These are phyloP conservation scores for Lipomyces lipofer DNA, from an alignment of 805 yeast species.

Conservation along the genomic window DNA sequence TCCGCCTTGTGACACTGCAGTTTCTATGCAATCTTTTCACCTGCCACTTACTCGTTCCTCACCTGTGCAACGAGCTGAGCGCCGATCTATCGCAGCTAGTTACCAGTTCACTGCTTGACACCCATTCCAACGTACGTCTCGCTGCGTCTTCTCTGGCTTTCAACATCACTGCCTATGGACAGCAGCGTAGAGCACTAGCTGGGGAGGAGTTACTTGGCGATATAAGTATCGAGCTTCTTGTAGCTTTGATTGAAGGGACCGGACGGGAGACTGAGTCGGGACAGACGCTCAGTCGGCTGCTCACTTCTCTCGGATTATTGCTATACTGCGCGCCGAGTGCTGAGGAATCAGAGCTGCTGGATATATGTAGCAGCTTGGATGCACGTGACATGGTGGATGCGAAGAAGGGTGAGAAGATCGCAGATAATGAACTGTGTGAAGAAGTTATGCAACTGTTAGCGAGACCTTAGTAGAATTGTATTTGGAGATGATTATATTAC, in stretches of 20 bases:
- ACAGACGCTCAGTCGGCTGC: constrained; percentile 20
- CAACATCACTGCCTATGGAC: constrained; percentile 26
- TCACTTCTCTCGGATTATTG: constrained; percentile 27
- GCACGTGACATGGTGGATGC: constrained; percentile 12
- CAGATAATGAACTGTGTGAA: constrained; percentile 14
- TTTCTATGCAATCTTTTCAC: constrained; percentile 31
- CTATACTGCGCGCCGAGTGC: constrained; percentile 27
- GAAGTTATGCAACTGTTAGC: constrained; percentile 21
- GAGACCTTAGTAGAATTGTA: constrained; percentile 3
- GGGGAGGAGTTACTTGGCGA: constrained; percentile 20
- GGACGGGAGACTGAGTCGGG: constrained; percentile 25
- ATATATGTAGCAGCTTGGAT: constrained; percentile 18
- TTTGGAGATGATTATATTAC: too few relatives aligned
- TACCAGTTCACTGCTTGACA: constrained; percentile 22
- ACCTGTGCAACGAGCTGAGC: constrained; percentile 15
- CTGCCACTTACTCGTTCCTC: constrained; percentile 18
- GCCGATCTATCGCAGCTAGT: constrained; percentile 15
- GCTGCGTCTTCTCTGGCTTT: constrained; percentile 33
- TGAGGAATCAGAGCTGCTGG: constrained; percentile 11
- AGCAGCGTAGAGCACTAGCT: constrained; percentile 9
- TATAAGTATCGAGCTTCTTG: constrained; percentile 24
- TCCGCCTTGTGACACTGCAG: constrained; percentile 32
- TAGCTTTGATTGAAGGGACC: constrained; percentile 31
- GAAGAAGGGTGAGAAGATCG: constrained; percentile 4
- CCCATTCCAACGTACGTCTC: constrained; percentile 27